Evolutionary conservation across 805 yeast species (phyloP).

Genomic region (Candida silvatica): DNA sequence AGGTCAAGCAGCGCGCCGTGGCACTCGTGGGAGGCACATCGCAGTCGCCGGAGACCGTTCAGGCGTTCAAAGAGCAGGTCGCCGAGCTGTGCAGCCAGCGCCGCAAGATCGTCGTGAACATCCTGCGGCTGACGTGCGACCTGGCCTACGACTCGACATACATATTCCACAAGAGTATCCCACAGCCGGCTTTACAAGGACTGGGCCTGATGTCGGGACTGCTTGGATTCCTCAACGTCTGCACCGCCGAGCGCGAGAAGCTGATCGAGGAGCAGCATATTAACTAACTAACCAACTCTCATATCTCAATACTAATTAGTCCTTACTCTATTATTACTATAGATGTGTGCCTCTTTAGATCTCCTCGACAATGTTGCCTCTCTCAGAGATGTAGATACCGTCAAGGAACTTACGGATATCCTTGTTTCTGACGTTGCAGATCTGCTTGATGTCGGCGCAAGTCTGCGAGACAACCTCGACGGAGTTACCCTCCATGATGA

Average conservation of each 20-base stretch:
- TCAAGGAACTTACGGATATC: conserved; percentile 99
- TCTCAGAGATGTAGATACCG: conserved; percentile 98
- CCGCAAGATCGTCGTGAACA: conserved; percentile 28
- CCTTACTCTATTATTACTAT: not conserved
- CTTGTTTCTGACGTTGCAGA: conserved; percentile 98
- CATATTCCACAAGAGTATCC: conserved; percentile 31
- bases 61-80: conserved; percentile 3
- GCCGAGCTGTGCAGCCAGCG: conserved; percentile 20
- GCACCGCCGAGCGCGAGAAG: conserved; percentile 17
- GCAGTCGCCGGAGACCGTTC: conserved; percentile 4
- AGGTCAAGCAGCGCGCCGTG: conserved; percentile 49
- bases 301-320: no score
- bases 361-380: conserved; percentile 70
- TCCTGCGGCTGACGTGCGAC: conserved; percentile 36
- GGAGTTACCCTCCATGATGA: conserved; percentile 89
- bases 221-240: conserved; percentile 23
- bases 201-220: conserved; percentile 26
- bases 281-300: no score
- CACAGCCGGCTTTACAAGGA: conserved; percentile 19
- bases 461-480: conserved; percentile 96
- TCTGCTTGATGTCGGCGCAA: conserved; percentile 97
- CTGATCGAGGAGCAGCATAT: conserved; percentile 12
- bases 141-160: conserved; percentile 38
- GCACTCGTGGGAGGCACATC: conserved; percentile 9
- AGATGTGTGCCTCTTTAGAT: conserved; percentile 6